phyloP scores from a whole-genome alignment of 768 basidiomycete species.

The Baorangia bicolor region DNA sequence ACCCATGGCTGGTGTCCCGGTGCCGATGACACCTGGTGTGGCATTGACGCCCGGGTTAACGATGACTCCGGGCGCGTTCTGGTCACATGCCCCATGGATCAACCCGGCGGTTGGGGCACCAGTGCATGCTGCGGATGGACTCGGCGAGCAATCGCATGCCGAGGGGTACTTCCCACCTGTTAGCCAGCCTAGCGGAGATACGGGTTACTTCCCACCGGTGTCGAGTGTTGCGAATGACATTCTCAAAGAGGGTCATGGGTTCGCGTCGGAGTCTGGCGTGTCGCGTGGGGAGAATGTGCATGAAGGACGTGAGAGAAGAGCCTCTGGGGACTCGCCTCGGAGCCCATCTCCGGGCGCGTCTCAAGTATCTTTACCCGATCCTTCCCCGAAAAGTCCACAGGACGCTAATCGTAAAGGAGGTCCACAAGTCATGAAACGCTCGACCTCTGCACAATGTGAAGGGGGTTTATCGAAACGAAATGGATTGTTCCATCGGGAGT shows the following conservation, averaged over 20 bases:
- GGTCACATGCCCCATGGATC: constrained; percentile 55
- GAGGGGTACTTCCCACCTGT: constrained; percentile 47
- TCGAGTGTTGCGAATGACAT: constrained; percentile 38
- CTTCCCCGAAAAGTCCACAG: constrained; percentile 5
- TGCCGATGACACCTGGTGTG: constrained; percentile 31
- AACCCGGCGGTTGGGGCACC: constrained; percentile 68
- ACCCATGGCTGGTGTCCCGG: constrained; percentile 20
- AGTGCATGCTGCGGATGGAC: constrained; percentile 32
- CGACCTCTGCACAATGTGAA: constrained; percentile 29
- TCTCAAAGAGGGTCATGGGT: constrained; percentile 25
- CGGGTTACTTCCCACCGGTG: constrained; percentile 46
- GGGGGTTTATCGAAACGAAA: constrained; percentile 28
- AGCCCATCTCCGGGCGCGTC: constrained; percentile 9
- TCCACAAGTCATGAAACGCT: constrained; percentile 27
- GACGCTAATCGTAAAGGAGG: constrained; percentile 18
- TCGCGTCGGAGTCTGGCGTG: neutral
- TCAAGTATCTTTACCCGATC: constrained; percentile 7
- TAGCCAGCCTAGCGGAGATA: constrained; percentile 20
- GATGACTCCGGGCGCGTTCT: constrained; percentile 76
- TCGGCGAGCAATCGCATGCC: constrained; percentile 9
- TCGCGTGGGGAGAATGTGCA: neutral
- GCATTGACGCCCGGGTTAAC: constrained; percentile 57
- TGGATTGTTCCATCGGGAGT: constrained; percentile 30
- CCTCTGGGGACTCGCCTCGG: constrained; percentile 3
- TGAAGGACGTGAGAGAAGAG: constrained; percentile 2